These are phyloP conservation scores for Beauveria rudraprayagi DNA, from an alignment of 2,329 filamentous ascomycete genomes.

Conservation along the genomic window DNA sequence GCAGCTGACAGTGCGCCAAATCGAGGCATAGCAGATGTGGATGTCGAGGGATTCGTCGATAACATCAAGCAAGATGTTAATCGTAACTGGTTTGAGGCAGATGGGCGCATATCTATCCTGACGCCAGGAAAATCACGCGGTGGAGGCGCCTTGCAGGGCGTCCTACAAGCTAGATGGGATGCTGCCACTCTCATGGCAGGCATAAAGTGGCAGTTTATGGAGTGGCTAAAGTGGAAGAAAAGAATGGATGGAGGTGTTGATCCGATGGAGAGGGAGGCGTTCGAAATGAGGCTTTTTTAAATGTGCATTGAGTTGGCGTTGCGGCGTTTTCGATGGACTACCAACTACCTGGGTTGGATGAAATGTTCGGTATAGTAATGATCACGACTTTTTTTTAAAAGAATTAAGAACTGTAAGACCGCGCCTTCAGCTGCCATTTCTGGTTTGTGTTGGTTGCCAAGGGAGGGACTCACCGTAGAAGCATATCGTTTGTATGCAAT, in stretches of 20 bases:
- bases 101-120: constrained; percentile 28
- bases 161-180: constrained; percentile 25
- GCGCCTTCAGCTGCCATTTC: background rate
- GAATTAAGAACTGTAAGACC: background rate
- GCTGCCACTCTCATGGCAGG: constrained; percentile 21
- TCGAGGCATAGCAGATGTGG: constrained; percentile 16
- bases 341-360: background rate
- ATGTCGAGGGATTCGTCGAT: constrained; percentile 32
- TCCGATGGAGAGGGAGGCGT: background rate
- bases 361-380: background rate
- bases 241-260: background rate
- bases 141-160: constrained; percentile 24
- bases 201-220: constrained; percentile 22
- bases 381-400: background rate
- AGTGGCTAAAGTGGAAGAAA: constrained; percentile 28
- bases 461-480: background rate
- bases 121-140: constrained; percentile 26
- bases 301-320: background rate
- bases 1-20: constrained; percentile 8
- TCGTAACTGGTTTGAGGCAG: constrained; percentile 34
- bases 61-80: constrained; percentile 37
- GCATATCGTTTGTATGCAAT: background rate
- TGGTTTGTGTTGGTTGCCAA: background rate
- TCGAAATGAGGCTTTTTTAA: background rate
- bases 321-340: no score